Evolutionary conservation across 345 rosid genomes (phyloP).

Genomic region (Geranium brycei): DNA sequence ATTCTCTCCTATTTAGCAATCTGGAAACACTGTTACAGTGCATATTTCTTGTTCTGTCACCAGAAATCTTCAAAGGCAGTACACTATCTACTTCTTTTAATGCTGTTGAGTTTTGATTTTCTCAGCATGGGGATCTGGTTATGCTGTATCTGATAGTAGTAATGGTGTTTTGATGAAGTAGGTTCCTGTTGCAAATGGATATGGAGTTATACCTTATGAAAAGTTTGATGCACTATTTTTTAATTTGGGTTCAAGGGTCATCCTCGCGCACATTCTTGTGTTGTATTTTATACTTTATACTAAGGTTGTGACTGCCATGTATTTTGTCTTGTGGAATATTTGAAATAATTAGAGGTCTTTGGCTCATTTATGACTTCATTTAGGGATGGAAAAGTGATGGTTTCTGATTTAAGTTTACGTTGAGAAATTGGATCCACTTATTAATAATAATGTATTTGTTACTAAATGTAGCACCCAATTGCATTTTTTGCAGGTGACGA

Average conservation of each 20-base stretch:
- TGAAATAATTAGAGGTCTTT: not conserved
- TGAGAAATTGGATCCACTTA: not conserved
- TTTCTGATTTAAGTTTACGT: too few relatives aligned
- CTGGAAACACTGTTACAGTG: not conserved
- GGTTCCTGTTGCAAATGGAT: too few relatives aligned
- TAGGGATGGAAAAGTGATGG: too few relatives aligned
- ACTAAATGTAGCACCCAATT: conserved; percentile 3
- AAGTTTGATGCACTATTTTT: not conserved
- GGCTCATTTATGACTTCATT: not conserved
- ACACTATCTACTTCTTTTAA: not conserved
- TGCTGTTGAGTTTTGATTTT: too few relatives aligned
- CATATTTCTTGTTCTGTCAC: not conserved
- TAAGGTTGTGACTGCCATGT: not conserved
- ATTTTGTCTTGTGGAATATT: not conserved
- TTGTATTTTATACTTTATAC: not conserved
- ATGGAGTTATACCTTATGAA: not conserved
- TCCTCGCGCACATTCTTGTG: not conserved
- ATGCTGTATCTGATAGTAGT: not conserved
- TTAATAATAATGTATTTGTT: not conserved
- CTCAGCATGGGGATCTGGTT: too few relatives aligned
- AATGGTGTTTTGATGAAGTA: too few relatives aligned
- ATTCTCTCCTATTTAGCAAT: not conserved
- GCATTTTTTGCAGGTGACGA: conserved; percentile 51
- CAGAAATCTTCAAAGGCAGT: not conserved
- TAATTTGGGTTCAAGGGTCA: not conserved